Evolutionary conservation across 148 eudicot species (phyloP).

Genomic region (Rhododendron griersonianum): DNA sequence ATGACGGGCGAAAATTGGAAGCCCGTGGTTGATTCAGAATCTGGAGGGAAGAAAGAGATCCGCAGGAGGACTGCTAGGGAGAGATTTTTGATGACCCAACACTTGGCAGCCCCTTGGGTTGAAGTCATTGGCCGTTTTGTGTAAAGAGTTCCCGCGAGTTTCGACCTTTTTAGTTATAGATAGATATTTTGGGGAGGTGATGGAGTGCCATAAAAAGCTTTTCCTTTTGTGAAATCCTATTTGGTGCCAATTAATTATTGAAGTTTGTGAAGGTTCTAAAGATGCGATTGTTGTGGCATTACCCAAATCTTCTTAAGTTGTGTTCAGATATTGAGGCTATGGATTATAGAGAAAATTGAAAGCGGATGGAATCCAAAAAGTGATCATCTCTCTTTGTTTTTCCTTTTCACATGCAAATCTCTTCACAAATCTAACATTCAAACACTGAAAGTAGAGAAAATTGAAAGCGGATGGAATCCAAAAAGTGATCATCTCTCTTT

Average conservation of each 20-base stretch:
- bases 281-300: background rate
- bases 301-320: too few relatives aligned
- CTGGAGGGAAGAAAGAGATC: background rate
- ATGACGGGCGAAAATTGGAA: background rate
- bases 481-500: too few relatives aligned
- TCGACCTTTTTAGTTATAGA: background rate
- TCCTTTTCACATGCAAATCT: too few relatives aligned
- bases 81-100: conserved; percentile 4
- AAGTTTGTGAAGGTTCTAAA: background rate
- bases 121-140: background rate
- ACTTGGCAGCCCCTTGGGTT: conserved; percentile 5
- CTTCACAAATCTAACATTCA: too few relatives aligned
- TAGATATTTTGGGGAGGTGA: background rate
- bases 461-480: too few relatives aligned
- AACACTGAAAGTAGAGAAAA: too few relatives aligned
- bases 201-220: background rate
- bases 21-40: background rate
- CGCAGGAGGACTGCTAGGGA: background rate
- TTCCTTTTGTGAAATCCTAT: background rate
- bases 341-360: too few relatives aligned
- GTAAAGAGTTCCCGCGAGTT: background rate
- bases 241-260: background rate
- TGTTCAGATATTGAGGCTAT: too few relatives aligned
- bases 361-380: too few relatives aligned
- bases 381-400: too few relatives aligned